These are phyloP conservation scores for Camelina neglecta DNA, from an alignment of 345 rosid species.

Conservation along the genomic window DNA sequence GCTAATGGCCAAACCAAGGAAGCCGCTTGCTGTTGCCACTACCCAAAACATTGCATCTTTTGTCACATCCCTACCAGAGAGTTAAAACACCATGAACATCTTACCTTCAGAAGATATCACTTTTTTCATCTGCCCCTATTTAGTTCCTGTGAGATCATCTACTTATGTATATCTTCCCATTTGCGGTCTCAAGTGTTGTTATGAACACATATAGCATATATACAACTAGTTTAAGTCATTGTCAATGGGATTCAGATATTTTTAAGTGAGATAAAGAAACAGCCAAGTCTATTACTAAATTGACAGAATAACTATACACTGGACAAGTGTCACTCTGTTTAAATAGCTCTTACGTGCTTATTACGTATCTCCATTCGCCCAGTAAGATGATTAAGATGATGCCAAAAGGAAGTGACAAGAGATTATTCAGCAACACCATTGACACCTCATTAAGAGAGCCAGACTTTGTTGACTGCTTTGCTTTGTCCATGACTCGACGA, in stretches of 20 bases:
- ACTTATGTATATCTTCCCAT: not conserved
- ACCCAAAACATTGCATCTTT: slow-evolving; percentile 83
- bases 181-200: not conserved
- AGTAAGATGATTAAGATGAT: slow-evolving; percentile 63
- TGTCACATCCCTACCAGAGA: slow-evolving; percentile 64
- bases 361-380: slow-evolving; percentile 79
- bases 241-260: slow-evolving; percentile 21
- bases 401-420: slow-evolving; percentile 80
- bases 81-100: slow-evolving; percentile 1
- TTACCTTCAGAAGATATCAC: not conserved
- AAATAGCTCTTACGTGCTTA: slow-evolving; percentile 58
- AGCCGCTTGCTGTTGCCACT: slow-evolving; percentile 81
- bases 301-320: not conserved
- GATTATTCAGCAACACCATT: slow-evolving; percentile 93
- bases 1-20: slow-evolving; percentile 90
- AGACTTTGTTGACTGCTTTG: slow-evolving; percentile 73
- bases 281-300: slow-evolving; percentile 1
- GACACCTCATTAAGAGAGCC: slow-evolving; percentile 84
- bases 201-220: not conserved
- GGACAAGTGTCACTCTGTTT: slow-evolving; percentile 14
- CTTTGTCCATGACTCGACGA: slow-evolving; percentile 84
- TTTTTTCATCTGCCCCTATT: not conserved
- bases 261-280: slow-evolving; percentile 24
- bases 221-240: slow-evolving; percentile 16
- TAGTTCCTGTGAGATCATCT: not conserved